Evolutionary conservation across 805 yeast species (phyloP), one percentile per base, ranked within the genome.

Genomic region (Kazachstania taianensis): DNA sequence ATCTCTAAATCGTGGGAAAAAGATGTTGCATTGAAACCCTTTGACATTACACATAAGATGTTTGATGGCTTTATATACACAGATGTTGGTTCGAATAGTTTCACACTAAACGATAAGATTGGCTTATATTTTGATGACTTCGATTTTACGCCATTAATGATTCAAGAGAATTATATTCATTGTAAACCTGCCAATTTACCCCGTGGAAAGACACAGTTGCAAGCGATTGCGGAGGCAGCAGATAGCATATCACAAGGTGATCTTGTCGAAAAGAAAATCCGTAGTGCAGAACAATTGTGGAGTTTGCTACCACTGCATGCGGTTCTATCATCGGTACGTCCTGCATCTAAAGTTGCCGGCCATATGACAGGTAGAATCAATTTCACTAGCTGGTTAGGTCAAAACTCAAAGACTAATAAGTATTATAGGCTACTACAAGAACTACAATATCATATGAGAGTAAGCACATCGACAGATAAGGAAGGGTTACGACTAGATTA

Each of bases 281-380:
- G 94, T 52, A 81, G 94, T 30, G 73, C 89, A 28, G 95, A 87
- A 46, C 97, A 89, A 57, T 83, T 82, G 47, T 87, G 97, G 97
- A 75, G 92, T 41, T 67, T 89, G 41, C 70, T 92, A 66, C 98
- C 97, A 5, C 69, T 85, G 49, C 96, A 85, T 59, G 96, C 86
- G 0, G 70, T 85, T 4, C 66, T 81, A 67, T 87, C 96, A 1
- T 73, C 94, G 0, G 84, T 92, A 9, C 63, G 73, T 33, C 98
- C 97, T 1, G 70, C 84, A 1, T 74, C 75, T 23, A 71, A 68
- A 43, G 77, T 85, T 15, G 78, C 83, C 12, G 96, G 96, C 6
- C 71, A 69, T 33, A 58, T 80, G 33, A 59, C 69, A 1, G 81
- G 81, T 7, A 66, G 94, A 44, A 75, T 79, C 37, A 78, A 75